A percentile compares a stretch with the other conserved stretches of the same genome.
Evolutionary conservation across 345 rosid species (phyloP).

Genomic region (Populus tremula): DNA sequence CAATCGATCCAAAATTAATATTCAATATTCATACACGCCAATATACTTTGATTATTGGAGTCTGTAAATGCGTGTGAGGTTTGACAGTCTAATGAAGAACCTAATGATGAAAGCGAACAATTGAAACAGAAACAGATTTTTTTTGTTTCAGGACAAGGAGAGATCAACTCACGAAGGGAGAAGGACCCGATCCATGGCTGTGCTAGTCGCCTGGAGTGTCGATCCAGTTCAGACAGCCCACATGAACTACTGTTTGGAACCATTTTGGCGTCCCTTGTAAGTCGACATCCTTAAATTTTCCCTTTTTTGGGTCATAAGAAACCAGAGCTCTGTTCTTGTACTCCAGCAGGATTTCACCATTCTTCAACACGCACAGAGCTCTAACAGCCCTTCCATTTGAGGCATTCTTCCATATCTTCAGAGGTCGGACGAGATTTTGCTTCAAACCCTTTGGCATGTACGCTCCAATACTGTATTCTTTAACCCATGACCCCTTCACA

Average conservation of each 20-base stretch:
- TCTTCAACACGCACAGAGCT: constrained; percentile 54
- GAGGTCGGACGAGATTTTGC: constrained; percentile 44
- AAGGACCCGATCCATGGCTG: too few relatives aligned
- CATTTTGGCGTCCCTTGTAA: constrained; percentile 64
- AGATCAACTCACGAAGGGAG: background rate
- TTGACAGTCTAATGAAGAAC: background rate
- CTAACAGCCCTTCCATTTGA: constrained; percentile 47
- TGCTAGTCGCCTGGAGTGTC: constrained; percentile 25
- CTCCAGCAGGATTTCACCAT: constrained; percentile 79
- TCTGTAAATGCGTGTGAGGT: background rate
- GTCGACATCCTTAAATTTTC: constrained; percentile 56
- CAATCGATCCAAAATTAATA: background rate
- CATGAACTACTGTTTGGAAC: constrained; percentile 71
- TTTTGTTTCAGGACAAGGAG: background rate
- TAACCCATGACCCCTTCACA: constrained; percentile 70
- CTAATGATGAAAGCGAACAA: background rate
- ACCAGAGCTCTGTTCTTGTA: constrained; percentile 67
- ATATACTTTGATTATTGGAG: background rate
- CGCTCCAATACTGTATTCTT: constrained; percentile 56
- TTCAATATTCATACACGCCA: background rate
- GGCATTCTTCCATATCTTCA: constrained; percentile 51
- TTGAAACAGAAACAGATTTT: background rate
- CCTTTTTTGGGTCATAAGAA: constrained; percentile 57
- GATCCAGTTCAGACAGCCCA: constrained; percentile 68
- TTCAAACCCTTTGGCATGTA: constrained; percentile 71